Evolutionary conservation across 2,329 filamentous ascomycete species (phyloP), one percentile per base, ranked within the genome.

Genomic region (Sporothrix phasma): DNA sequence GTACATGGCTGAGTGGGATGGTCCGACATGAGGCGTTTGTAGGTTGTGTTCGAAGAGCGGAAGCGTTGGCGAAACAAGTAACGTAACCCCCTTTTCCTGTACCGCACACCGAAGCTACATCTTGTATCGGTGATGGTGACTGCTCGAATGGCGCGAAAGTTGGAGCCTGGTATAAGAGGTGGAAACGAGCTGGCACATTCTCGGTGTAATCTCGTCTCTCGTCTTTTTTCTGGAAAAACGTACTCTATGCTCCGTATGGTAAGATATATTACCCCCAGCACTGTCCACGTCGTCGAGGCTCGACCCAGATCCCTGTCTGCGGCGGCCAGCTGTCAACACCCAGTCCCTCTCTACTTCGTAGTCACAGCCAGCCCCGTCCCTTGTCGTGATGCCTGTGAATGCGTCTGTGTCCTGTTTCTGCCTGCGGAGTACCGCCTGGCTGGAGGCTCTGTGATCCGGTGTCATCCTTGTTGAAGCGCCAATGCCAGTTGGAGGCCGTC

Each of bases 261-360:
- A 11, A 3, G 47, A 37, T 53, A 53, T 26, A 31, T 19, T n/a
- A 31, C 10, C 11, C 8, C 39, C 19, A 7, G 31, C 51, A 54
- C 41, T 43, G 53, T 41, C 53, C 53, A 41, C 53, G 53, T 41
- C 19, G 34, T 26, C 19, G 15, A 58, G 24, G 53, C n/a, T 58
- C 34, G 53, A 58, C 19, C 53, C 53, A 4, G 34, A 58, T 58
- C 53, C 53, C 53, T 58, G 53, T 58, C 53, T 26, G 29, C n/a
- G 31, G 26, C 47, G 47, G 10, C 49, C 49, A 54, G 8, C 31
- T 37, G 49, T 54, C 49, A 54, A 37, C 49, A 29, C 29, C 49
- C 47, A 51, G 47, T n/a, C n/a, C n/a, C n/a, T n/a, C n/a, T n/a
- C n/a, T n/a, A n/a, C n/a, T n/a, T n/a, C n/a, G n/a, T n/a, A n/a